Evolutionary conservation across 768 basidiomycete species (phyloP).

Genomic region (Pholiota microspora): DNA sequence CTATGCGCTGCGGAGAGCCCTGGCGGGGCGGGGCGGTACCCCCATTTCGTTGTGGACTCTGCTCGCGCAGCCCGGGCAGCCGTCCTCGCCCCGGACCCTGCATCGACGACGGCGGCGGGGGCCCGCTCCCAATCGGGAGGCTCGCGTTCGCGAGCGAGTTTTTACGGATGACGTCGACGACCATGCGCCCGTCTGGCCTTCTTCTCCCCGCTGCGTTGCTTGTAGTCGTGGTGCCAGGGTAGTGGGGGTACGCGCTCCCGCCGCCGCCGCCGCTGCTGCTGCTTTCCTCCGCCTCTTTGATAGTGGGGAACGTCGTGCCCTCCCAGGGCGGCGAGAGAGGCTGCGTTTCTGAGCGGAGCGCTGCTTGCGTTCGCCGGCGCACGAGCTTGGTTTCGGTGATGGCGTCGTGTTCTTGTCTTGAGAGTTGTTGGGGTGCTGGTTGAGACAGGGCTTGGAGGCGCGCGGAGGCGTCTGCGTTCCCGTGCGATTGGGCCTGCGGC

Average conservation of each 20-base stretch:
- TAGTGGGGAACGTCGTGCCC: conserved; percentile 23
- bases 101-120: not conserved
- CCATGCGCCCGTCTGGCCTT: conserved; percentile 36
- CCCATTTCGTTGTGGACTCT: conserved; percentile 9
- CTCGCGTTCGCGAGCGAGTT: conserved; percentile 33
- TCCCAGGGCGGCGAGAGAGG: conserved; percentile 26
- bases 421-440: conserved; percentile 61
- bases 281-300: conserved; percentile 7
- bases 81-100: conserved; percentile 6
- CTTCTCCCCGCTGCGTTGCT: not conserved
- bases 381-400: conserved; percentile 81
- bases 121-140: not conserved
- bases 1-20: conserved; percentile 23
- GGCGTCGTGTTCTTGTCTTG: conserved; percentile 75
- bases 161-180: conserved; percentile 56
- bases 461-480: conserved; percentile 76
- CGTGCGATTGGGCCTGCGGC: conserved; percentile 69
- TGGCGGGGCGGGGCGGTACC: no score
- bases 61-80: conserved; percentile 17
- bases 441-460: conserved; percentile 69
- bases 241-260: no score
- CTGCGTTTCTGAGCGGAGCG: conserved; percentile 39
- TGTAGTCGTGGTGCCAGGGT: not conserved
- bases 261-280: not conserved
- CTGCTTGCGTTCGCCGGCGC: conserved; percentile 73